Conservation (phyloP, 331 rosid genomes). For the Dryas integrifolia region DNA sequence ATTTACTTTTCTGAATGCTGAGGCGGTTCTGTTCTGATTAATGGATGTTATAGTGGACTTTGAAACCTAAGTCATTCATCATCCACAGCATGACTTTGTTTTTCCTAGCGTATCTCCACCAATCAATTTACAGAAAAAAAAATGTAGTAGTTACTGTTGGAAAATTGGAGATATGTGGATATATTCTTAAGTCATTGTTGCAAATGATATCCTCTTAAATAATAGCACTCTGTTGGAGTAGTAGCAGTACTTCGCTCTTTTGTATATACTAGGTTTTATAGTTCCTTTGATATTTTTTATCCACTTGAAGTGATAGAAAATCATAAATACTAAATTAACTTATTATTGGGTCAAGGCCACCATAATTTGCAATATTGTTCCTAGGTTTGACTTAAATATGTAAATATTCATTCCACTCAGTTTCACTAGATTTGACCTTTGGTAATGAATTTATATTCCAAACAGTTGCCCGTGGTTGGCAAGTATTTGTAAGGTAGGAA, state of each 20-base stretch:
- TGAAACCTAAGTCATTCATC: neutral
- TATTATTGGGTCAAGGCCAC: neutral
- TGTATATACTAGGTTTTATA: neutral
- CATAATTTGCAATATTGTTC: neutral
- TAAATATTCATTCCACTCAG: neutral
- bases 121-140: neutral
- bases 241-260: neutral
- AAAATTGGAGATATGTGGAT: neutral
- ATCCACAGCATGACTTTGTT: neutral
- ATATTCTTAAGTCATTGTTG: neutral
- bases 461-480: neutral
- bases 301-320: neutral
- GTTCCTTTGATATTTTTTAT: neutral
- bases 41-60: neutral
- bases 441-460: neutral
- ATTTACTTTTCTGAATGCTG: neutral
- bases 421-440: neutral
- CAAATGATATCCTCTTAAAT: neutral
- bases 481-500: neutral
- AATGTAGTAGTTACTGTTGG: neutral
- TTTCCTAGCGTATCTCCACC: neutral
- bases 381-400: neutral
- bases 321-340: neutral
- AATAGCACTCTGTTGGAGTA: neutral
- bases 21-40: neutral